Evolutionary conservation across 495 filamentous ascomycete species (phyloP).

Genomic region (Hypomontagnella submonticulosa): DNA sequence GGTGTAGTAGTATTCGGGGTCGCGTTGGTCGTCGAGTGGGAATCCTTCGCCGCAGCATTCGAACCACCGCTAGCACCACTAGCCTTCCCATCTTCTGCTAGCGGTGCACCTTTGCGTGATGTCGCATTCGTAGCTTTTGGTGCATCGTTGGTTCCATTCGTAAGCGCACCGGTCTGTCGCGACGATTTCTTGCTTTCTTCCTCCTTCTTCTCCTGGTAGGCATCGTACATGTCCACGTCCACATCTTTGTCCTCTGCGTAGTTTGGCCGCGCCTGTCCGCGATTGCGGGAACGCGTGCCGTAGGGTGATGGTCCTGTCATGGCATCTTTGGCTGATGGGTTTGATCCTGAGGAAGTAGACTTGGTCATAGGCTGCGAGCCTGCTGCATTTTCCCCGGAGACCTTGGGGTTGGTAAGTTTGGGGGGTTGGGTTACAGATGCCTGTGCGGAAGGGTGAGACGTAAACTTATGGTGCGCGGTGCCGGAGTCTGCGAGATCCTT

Average conservation of each 20-base stretch:
- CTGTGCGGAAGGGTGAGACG: conserved; percentile 43
- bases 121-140: conserved; percentile 52
- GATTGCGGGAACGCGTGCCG: conserved; percentile 94
- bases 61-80: conserved; percentile 49
- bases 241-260: conserved; percentile 97
- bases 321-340: conserved; percentile 52
- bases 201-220: conserved; percentile 60
- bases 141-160: conserved; percentile 45
- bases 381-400: conserved; percentile 43
- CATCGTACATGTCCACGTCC: conserved; percentile 79
- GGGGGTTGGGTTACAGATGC: conserved; percentile 35
- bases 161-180: conserved; percentile 51
- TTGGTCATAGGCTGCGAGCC: conserved; percentile 59
- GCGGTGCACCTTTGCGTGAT: conserved; percentile 57
- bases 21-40: conserved; percentile 35
- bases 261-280: conserved; percentile 83
- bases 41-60: conserved; percentile 42
- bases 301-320: conserved; percentile 72
- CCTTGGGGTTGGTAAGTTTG: conserved; percentile 44
- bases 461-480: conserved; percentile 43
- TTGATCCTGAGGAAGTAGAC: conserved; percentile 54
- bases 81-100: conserved; percentile 60
- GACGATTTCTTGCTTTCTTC: conserved; percentile 61
- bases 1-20: conserved; percentile 67
- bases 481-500: conserved; percentile 44